Evolutionary conservation across 306 rosid species (phyloP), one percentile per base, ranked within the genome.

Genomic region (Sicyos edulis): DNA sequence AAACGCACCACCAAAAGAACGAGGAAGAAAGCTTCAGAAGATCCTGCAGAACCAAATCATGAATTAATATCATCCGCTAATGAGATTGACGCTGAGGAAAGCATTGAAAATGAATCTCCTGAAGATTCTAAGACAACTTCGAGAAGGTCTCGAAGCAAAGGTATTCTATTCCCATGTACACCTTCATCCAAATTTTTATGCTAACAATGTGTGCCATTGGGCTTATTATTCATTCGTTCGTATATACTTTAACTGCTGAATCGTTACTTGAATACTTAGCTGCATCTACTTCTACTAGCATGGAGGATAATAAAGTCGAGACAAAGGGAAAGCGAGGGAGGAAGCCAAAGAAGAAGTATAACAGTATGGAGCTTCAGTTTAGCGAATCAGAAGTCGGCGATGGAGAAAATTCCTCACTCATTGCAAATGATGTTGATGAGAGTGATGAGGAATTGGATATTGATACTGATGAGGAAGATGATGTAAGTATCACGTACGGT

Each of bases 401-500:
- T 66, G 60, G 74, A 8, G 89, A 84, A 52, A 96, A 85, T 78
- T 63, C 80, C 61, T 71, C 82, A 1, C 78, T 87, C 55, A 8
- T 73, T 78, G 84, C 66, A 63, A 77, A 77, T 75, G 78, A 58
- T 71, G 91, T 79, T 71, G 89, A 82, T 66, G 90, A 87, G 82
- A 73, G 56, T 53, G 92, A 84, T 0, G 85, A 67, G n/a, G 88
- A 83, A 40, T 62, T 79, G 20, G 90, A 88, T 37, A 62, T 81
- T 22, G 51, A 78, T 75, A 83, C 80, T 44, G 85, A 83, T 65
- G 96, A 79, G 44, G 97, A 86, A 73, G 98, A 93, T 74, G 96
- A 93, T 74, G 81, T 86, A 70, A 90, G 97, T 62, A 72, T 40
- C 62, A 80, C 96, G 10, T 90, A 90, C 58, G 87, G 90, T 62